Evolutionary conservation across 2,329 filamentous ascomycete genomes (phyloP).

Genomic region (Lasiodiplodia theobromae): DNA sequence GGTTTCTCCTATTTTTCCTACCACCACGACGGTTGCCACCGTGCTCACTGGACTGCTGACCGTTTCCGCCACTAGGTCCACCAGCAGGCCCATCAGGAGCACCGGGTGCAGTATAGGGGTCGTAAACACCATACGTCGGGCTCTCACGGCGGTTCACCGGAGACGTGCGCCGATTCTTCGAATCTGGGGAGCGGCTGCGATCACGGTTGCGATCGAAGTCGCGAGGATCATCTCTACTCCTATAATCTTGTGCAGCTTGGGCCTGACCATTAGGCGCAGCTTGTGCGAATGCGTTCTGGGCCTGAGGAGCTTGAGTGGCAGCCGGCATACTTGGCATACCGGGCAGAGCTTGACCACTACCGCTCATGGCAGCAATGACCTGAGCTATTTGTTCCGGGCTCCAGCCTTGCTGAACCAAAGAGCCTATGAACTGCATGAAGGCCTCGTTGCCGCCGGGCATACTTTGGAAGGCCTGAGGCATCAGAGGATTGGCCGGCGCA

Average conservation of each 20-base stretch:
- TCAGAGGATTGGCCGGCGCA: slow-evolving; percentile 31
- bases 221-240: slow-evolving; percentile 26
- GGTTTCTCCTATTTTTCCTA: slow-evolving; percentile 56
- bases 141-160: slow-evolving; percentile 70
- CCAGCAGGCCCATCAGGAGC: not conserved
- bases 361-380: slow-evolving; percentile 23
- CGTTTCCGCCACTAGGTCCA: not conserved
- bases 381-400: slow-evolving; percentile 29
- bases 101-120: slow-evolving; percentile 62
- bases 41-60: slow-evolving; percentile 41
- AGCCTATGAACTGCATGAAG: slow-evolving; percentile 29
- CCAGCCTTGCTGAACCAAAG: slow-evolving; percentile 28
- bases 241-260: slow-evolving; percentile 27
- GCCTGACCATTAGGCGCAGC: slow-evolving; percentile 11
- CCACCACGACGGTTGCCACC: slow-evolving; percentile 65
- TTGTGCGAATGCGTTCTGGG: slow-evolving; percentile 23
- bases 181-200: slow-evolving; percentile 73
- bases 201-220: slow-evolving; percentile 26
- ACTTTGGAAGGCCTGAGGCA: slow-evolving; percentile 43
- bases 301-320: slow-evolving; percentile 14
- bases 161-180: slow-evolving; percentile 71
- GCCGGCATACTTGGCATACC: not conserved
- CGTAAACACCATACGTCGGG: slow-evolving; percentile 76
- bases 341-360: not conserved
- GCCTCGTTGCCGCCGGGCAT: slow-evolving; percentile 34